These are phyloP conservation scores for Nakaseomyces glabratus DNA, from an alignment of 1,139 yeast species.

Conservation along the genomic window DNA sequence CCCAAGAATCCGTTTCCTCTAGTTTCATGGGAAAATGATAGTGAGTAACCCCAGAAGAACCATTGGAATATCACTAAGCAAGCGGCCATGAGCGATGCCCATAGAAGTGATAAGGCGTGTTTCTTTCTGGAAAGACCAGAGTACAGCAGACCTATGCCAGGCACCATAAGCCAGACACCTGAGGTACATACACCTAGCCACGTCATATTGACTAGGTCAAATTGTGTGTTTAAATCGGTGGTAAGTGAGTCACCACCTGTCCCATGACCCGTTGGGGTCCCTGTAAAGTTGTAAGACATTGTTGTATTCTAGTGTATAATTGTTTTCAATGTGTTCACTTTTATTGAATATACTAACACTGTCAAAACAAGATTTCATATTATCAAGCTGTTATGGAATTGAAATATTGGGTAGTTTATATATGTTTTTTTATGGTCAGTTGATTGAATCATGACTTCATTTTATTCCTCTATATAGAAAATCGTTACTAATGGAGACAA, in stretches of 20 bases:
- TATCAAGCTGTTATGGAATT: no score
- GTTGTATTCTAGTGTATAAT: neutral
- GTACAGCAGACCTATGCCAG: conserved; percentile 85
- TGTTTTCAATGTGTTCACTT: no score
- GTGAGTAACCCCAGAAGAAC: conserved; percentile 96
- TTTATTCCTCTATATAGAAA: no score
- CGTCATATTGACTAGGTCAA: conserved; percentile 69
- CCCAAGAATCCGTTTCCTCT: conserved; percentile 63
- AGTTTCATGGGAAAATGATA: conserved; percentile 67
- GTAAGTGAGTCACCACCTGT: conserved; percentile 76
- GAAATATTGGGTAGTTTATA: no score
- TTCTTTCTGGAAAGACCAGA: conserved; percentile 88
- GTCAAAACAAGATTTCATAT: no score
- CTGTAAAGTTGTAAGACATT: conserved; percentile 29
- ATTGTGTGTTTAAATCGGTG: conserved; percentile 65
- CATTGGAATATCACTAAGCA: conserved; percentile 81
- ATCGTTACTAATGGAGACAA: no score
- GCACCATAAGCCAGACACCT: conserved; percentile 87
- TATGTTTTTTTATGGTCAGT: no score
- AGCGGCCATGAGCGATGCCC: conserved; percentile 91
- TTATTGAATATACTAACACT: no score
- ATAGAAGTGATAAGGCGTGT: conserved; percentile 79
- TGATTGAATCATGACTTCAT: no score
- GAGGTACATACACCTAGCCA: conserved; percentile 76
- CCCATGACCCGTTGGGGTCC: conserved; percentile 46